Conservation (phyloP, 805 yeast species). For the Candida nonsorbophila region DNA sequence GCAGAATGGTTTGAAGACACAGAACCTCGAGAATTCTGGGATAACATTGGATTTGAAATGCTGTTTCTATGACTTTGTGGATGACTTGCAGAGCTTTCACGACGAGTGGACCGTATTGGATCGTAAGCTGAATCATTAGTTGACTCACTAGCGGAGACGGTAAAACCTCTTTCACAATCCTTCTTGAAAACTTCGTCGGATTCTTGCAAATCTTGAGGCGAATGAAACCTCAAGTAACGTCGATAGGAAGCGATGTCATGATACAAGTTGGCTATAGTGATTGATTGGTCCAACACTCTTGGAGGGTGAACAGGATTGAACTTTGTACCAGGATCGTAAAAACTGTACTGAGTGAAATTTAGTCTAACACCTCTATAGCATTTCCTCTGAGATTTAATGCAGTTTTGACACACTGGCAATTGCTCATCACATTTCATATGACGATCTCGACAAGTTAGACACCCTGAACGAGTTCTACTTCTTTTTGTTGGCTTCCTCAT, state of each 20-base stretch:
- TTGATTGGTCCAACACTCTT: conserved; percentile 37
- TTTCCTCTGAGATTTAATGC: conserved; percentile 44
- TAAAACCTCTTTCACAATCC: conserved; percentile 14
- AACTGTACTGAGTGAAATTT: conserved; percentile 39
- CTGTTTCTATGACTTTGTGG: too few relatives aligned
- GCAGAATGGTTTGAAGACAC: too few relatives aligned
- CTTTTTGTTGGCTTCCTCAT: conserved; percentile 17
- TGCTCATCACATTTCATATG: conserved; percentile 67
- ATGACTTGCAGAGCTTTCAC: too few relatives aligned
- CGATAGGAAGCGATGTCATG: conserved; percentile 26
- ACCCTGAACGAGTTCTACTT: conserved; percentile 45
- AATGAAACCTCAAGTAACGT: conserved; percentile 27
- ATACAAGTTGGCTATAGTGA: conserved; percentile 37
- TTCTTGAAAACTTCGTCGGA: conserved; percentile 25
- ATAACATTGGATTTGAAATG: too few relatives aligned
- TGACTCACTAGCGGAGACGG: too few relatives aligned
- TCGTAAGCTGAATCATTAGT: too few relatives aligned
- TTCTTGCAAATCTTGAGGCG: conserved; percentile 22
- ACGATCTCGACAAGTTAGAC: conserved; percentile 58
- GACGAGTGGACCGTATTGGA: too few relatives aligned
- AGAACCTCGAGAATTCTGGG: too few relatives aligned
- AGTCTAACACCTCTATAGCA: conserved; percentile 45
- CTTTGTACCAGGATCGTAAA: conserved; percentile 23
- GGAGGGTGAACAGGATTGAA: conserved; percentile 1
- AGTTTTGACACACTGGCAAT: conserved; percentile 55